Conservation (phyloP, 805 yeast genomes). For the Spathaspora sp. region DNA sequence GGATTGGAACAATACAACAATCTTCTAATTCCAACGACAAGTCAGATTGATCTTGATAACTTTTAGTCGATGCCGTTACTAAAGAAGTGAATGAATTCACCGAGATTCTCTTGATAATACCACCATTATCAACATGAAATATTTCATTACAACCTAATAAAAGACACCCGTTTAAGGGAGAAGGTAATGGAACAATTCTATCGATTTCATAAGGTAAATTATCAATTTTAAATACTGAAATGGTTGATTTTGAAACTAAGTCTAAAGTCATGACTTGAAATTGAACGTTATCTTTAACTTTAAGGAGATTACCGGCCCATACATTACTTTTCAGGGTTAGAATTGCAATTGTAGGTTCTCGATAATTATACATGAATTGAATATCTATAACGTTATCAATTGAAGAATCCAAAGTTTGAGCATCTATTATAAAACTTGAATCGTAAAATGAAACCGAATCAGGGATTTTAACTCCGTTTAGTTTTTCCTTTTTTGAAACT, state of each 20-base stretch:
- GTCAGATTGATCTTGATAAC: constrained; percentile 43
- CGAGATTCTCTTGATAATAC: constrained; percentile 59
- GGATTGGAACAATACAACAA: constrained; percentile 33
- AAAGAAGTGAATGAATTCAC: constrained; percentile 52
- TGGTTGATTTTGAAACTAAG: constrained; percentile 50
- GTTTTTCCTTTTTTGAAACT: constrained; percentile 6
- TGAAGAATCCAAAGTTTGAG: constrained; percentile 51
- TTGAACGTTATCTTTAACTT: constrained; percentile 57
- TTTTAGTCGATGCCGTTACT: constrained; percentile 32
- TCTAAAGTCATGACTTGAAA: constrained; percentile 69
- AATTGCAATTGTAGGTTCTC: constrained; percentile 79
- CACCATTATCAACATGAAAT: constrained; percentile 76
- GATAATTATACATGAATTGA: constrained; percentile 67
- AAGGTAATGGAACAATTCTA: constrained; percentile 56
- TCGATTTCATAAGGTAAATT: constrained; percentile 74
- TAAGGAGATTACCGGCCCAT: constrained; percentile 75
- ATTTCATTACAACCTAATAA: constrained; percentile 73
- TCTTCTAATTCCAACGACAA: constrained; percentile 56
- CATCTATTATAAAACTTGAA: constrained; percentile 58
- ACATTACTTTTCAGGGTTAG: constrained; percentile 52
- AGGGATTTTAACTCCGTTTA: constrained; percentile 2
- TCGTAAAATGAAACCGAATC: constrained; percentile 27
- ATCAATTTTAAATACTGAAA: constrained; percentile 62
- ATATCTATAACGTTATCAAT: constrained; percentile 67
- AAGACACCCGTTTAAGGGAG: constrained; percentile 68